Evolutionary conservation across 1,139 yeast species (phyloP), one percentile per base, ranked within the genome.

Genomic region (Candida sp.): DNA sequence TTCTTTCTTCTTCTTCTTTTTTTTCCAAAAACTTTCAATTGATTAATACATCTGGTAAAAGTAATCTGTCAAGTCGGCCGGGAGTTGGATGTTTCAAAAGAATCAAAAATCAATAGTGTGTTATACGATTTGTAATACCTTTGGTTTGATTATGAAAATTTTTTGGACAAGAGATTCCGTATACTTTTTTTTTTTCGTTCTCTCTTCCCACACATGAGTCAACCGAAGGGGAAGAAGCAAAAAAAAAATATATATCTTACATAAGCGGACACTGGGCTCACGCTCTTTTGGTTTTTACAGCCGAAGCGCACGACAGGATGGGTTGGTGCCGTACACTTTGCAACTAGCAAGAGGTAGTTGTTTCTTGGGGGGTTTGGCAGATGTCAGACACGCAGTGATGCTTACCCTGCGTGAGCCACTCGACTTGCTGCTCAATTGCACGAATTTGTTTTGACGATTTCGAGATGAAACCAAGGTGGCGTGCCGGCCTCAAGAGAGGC

Each of bases 1-100:
- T 35, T 37, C 27, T 26, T 38, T 9, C 7, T 11, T 26, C 23
- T 34, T 34, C 38, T 9, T 38, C 42, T 38, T 38, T 31, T n/a
- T n/a, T 38, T 26, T 31, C n/a, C 12, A 22, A 22, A 9, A 12
- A 26, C 7, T 38, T 26, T 12, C 27, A 38, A 38, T 38, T 34
- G 35, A 44, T 37, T 31, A 44, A 44, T 44, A 44, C 47, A 44
- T 44, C 42, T 44, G 41, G n/a, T 31, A 26, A 38, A 38, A 38
- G 12, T n/a, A 37, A 23, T 23, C 17, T 17, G 17, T 17, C 2
- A 17, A 17, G 17, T 17, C 17, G 17, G 17, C 17, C 17, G 17
- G 17, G 17, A 2, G 17, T 17, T 17, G 17, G 17, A 17, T 17
- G 17, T 17, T 17, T 17, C 17, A 17, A 17, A 17, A 17, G 17